Evolutionary conservation across 1,284 basidiomycete species (phyloP).

Genomic region (Agroathelia rolfsii): DNA sequence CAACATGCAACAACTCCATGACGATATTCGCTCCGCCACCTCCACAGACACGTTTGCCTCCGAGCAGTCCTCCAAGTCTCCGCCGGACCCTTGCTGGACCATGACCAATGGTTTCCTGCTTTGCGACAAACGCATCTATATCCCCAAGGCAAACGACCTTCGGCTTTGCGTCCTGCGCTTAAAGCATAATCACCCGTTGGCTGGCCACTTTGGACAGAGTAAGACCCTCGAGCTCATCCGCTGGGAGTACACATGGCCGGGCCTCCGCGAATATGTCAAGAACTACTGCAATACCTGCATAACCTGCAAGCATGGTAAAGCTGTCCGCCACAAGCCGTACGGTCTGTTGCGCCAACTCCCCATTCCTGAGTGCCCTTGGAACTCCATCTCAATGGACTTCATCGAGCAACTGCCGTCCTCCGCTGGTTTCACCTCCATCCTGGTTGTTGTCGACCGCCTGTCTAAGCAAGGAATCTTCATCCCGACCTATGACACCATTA

Average conservation of each 20-base stretch:
- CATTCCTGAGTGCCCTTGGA: constrained; percentile 25
- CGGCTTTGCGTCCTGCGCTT: constrained; percentile 8
- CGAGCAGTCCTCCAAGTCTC: neutral
- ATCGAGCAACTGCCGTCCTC: constrained; percentile 29
- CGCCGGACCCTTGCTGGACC: neutral
- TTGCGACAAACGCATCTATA: constrained; percentile 10
- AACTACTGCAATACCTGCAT: constrained; percentile 24
- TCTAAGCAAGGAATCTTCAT: constrained; percentile 21
- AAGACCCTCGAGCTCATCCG: constrained; percentile 11
- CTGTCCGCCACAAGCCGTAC: constrained; percentile 20
- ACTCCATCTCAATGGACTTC: constrained; percentile 31
- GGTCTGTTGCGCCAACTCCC: constrained; percentile 25
- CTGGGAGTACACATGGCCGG: constrained; percentile 23
- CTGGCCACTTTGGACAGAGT: constrained; percentile 13
- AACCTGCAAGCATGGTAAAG: constrained; percentile 23
- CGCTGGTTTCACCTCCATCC: constrained; percentile 11
- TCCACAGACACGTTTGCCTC: too few species aligned
- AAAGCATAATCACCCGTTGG: constrained; percentile 10
- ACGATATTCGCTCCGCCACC: too few species aligned
- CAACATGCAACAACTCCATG: too few species aligned
- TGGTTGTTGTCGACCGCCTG: constrained; percentile 21
- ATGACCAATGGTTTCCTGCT: constrained; percentile 8
- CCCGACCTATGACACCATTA: constrained; percentile 16
- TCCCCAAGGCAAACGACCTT: constrained; percentile 12
- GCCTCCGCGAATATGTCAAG: constrained; percentile 16